Conservation (phyloP, 2,329 filamentous ascomycete species). For the Talaromyces islandicus region DNA sequence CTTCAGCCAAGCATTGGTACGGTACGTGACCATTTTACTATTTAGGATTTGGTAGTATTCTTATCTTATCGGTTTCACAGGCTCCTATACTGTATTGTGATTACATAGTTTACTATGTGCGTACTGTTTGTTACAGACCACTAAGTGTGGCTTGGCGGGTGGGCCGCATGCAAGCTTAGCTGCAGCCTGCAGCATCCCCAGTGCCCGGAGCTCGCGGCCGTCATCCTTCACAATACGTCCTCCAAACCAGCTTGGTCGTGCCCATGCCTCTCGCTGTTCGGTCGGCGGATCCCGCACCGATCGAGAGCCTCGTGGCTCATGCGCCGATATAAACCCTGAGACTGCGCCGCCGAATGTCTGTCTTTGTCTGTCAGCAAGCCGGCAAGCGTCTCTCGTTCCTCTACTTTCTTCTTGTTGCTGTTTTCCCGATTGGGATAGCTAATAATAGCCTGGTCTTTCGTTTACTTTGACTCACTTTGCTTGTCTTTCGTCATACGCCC, state of each 20-base stretch:
- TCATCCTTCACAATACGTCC: neutral
- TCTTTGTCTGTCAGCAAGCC: neutral
- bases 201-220: neutral
- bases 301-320: conserved; percentile 11
- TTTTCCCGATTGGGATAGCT: neutral
- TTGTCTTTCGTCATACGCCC: neutral
- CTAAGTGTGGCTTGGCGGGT: neutral
- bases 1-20: neutral
- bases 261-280: conserved; percentile 2
- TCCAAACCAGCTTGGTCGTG: neutral
- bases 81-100: too few relatives aligned
- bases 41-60: too few relatives aligned
- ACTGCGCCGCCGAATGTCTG: neutral
- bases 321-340: conserved; percentile 1
- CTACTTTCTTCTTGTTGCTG: neutral
- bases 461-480: neutral
- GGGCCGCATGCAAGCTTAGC: neutral
- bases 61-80: too few relatives aligned
- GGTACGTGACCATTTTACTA: neutral
- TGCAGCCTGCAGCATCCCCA: neutral
- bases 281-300: conserved; percentile 9
- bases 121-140: neutral
- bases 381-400: neutral
- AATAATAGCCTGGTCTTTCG: neutral
- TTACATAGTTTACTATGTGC: too few relatives aligned